These are phyloP conservation scores for Nicotiana paniculata DNA, from an alignment of 257 asterid species.

Conservation along the genomic window DNA sequence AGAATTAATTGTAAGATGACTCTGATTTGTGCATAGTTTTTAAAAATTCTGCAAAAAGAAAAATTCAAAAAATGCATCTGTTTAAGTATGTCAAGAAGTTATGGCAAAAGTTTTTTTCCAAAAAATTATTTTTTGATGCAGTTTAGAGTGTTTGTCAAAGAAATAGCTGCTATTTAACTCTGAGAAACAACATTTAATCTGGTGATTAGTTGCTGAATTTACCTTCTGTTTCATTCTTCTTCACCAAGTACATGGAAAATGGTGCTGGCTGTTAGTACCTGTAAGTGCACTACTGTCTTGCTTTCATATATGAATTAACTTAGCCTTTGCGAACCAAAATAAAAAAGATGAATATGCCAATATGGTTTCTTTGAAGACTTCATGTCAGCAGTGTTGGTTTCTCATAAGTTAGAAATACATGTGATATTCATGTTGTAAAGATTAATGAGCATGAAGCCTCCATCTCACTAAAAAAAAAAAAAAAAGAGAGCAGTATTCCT, in stretches of 20 bases:
- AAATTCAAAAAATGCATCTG: background rate
- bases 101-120: background rate
- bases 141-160: background rate
- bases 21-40: background rate
- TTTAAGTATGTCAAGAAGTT: background rate
- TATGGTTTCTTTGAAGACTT: background rate
- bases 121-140: background rate
- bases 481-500: background rate
- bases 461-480: background rate
- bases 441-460: background rate
- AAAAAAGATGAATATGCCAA: background rate
- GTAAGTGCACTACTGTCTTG: background rate
- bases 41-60: background rate
- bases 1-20: background rate
- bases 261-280: background rate
- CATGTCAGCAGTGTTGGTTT: background rate
- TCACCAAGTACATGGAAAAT: background rate
- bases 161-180: slow-evolving; percentile 2
- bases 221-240: background rate
- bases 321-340: background rate
- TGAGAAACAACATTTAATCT: background rate
- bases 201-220: background rate
- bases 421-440: background rate
- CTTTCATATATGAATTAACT: background rate
- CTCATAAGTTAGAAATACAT: background rate